These are phyloP conservation scores for Rostrohypoxylon terebratum DNA, from an alignment of 495 filamentous ascomycete genomes.

Conservation along the genomic window DNA sequence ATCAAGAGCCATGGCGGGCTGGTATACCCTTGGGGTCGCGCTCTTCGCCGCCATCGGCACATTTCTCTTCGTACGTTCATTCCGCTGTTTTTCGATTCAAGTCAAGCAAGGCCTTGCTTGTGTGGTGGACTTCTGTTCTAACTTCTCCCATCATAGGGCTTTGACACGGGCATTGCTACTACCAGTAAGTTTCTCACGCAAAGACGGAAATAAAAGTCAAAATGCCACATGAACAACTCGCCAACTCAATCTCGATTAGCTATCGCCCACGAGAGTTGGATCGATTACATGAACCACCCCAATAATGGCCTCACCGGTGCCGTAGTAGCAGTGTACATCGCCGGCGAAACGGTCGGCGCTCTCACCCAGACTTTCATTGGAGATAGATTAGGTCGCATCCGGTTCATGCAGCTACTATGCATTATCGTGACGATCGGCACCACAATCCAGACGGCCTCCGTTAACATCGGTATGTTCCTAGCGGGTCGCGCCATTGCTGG, in stretches of 20 bases:
- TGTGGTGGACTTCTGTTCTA: constrained; percentile 3
- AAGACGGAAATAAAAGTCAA: constrained; percentile 5
- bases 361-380: constrained; percentile 65
- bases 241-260: constrained; percentile 52
- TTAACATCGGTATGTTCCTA: constrained; percentile 72
- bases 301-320: constrained; percentile 67
- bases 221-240: background rate
- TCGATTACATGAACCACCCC: constrained; percentile 68
- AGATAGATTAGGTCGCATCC: constrained; percentile 67
- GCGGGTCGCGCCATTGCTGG: constrained; percentile 68
- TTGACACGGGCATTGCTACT: constrained; percentile 70
- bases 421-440: constrained; percentile 68
- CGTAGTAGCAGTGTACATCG: constrained; percentile 72
- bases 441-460: constrained; percentile 66
- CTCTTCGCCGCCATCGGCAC: constrained; percentile 68
- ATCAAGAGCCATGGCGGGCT: constrained; percentile 36
- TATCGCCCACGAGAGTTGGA: constrained; percentile 70
- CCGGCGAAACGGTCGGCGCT: constrained; percentile 67
- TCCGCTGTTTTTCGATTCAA: too few species aligned
- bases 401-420: constrained; percentile 70
- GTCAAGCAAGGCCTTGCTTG: background rate
- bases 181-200: constrained; percentile 59
- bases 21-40: constrained; percentile 60
- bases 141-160: constrained; percentile 56
- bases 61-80: constrained; percentile 64